phyloP scores from a whole-genome alignment of 164 flowering plant species.

The Cinnamomum chago region DNA sequence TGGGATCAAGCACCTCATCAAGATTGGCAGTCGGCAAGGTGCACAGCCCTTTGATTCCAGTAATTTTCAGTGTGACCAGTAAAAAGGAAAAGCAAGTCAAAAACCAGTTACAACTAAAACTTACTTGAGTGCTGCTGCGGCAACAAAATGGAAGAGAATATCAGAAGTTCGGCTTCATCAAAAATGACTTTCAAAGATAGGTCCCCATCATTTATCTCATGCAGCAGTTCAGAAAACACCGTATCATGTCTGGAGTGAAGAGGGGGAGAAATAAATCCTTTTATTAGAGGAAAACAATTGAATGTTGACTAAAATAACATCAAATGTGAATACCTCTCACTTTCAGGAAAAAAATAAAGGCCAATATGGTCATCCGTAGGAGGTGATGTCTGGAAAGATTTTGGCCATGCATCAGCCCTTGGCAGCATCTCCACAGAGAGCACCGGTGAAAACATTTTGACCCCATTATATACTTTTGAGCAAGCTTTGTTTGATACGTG shows the following conservation, averaged over 20 bases:
- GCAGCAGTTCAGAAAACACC: slow-evolving; percentile 11
- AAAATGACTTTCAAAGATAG: slow-evolving; percentile 20
- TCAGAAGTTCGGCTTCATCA: slow-evolving; percentile 23
- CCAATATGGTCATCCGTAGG: slow-evolving; percentile 46
- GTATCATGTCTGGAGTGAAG: slow-evolving; percentile 18
- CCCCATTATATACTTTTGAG: slow-evolving; percentile 29
- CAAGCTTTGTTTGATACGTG: slow-evolving; percentile 55
- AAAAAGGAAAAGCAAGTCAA: too few relatives aligned
- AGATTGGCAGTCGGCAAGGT: neutral
- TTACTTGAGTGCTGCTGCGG: slow-evolving; percentile 29
- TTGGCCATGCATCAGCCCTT: slow-evolving; percentile 49
- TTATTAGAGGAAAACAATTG: neutral
- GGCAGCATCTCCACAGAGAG: slow-evolving; percentile 28
- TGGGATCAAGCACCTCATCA: neutral
- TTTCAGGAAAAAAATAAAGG: slow-evolving; percentile 53
- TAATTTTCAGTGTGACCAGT: too few relatives aligned
- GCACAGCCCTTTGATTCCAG: neutral
- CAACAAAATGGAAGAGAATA: slow-evolving; percentile 30
- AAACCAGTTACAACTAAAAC: slow-evolving; percentile 3
- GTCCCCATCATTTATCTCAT: slow-evolving; percentile 17
- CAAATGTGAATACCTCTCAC: slow-evolving; percentile 26
- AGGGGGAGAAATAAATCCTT: neutral
- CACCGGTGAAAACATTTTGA: slow-evolving; percentile 25
- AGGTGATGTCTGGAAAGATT: slow-evolving; percentile 26
- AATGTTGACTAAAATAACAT: neutral